Percentiles rank a stretch among this genome's conserved stretches.
phyloP scores from a whole-genome alignment of 106 monocot species.

The Agapanthus africanus region DNA sequence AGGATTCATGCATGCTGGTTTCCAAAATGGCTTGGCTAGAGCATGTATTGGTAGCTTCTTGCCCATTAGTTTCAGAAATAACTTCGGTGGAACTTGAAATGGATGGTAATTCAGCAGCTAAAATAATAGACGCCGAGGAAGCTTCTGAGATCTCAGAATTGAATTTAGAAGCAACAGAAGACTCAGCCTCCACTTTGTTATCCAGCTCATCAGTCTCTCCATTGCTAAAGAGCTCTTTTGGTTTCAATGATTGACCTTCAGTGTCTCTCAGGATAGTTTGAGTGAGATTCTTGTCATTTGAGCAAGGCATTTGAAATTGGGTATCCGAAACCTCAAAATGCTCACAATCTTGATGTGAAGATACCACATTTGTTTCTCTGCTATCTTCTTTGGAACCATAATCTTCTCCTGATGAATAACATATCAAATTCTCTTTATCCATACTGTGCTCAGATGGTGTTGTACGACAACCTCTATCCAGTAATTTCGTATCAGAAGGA shows the following conservation, averaged over 20 bases:
- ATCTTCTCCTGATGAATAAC: constrained; percentile 19
- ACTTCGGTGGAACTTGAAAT: not conserved
- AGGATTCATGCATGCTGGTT: not conserved
- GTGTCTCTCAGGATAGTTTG: not conserved
- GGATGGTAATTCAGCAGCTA: not conserved
- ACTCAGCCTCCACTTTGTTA: not conserved
- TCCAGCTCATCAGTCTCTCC: constrained; percentile 9
- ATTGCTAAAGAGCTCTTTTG: constrained; percentile 1
- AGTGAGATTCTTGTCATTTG: not conserved
- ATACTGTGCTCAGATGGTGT: constrained; percentile 1
- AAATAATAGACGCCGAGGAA: constrained; percentile 12
- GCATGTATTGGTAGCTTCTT: not conserved
- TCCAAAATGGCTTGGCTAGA: not conserved
- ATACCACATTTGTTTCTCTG: constrained; percentile 12
- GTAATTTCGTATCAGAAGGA: not conserved
- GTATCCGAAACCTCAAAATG: constrained; percentile 8
- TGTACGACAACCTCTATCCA: not conserved
- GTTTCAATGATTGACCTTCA: constrained; percentile 12
- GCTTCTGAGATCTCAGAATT: constrained; percentile 10
- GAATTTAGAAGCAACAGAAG: constrained; percentile 9
- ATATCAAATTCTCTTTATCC: constrained; percentile 3
- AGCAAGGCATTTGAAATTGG: constrained; percentile 15
- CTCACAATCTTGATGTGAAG: constrained; percentile 13
- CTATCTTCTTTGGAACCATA: constrained; percentile 12
- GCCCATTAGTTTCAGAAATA: not conserved